These are phyloP conservation scores for Metschnikowia aberdeeniae DNA, from an alignment of 805 yeast species.

Conservation along the genomic window DNA sequence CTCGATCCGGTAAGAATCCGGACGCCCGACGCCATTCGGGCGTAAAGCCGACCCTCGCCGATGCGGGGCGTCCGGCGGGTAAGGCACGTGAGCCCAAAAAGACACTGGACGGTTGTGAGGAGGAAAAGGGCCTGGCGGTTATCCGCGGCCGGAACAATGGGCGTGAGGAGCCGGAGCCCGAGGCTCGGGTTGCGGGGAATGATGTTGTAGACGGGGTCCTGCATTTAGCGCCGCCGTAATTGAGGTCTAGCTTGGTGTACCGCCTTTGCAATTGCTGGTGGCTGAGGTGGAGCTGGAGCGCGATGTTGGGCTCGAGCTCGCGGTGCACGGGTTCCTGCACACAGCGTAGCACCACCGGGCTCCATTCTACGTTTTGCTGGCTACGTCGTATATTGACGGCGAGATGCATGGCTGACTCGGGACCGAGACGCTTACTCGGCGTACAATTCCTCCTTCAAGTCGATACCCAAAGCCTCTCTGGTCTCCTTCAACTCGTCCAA, in stretches of 20 bases:
- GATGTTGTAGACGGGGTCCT: neutral
- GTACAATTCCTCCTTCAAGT: slow-evolving; percentile 84
- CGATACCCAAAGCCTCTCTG: slow-evolving; percentile 89
- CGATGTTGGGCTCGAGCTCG: too few species aligned
- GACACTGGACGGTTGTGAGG: slow-evolving; percentile 50
- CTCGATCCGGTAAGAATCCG: slow-evolving; percentile 22
- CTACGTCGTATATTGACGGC: neutral
- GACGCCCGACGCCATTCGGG: slow-evolving; percentile 6
- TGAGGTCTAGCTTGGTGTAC: too few species aligned
- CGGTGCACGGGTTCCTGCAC: too few species aligned
- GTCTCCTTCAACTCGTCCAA: slow-evolving; percentile 89
- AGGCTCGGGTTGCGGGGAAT: slow-evolving; percentile 45
- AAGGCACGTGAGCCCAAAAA: slow-evolving; percentile 36
- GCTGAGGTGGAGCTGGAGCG: too few species aligned
- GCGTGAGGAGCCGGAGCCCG: slow-evolving; percentile 64
- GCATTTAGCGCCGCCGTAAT: neutral
- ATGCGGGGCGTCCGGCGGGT: slow-evolving; percentile 11
- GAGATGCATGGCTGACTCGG: neutral
- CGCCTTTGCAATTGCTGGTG: too few species aligned
- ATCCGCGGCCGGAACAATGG: slow-evolving; percentile 70
- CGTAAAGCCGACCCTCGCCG: slow-evolving; percentile 11
- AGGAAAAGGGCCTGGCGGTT: slow-evolving; percentile 51
- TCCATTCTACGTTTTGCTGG: neutral
- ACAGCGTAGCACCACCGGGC: too few species aligned
- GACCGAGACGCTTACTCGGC: slow-evolving; percentile 18